Evolutionary conservation across 2,329 filamentous ascomycete species (phyloP).

Genomic region (Trichoderma endophyticum): DNA sequence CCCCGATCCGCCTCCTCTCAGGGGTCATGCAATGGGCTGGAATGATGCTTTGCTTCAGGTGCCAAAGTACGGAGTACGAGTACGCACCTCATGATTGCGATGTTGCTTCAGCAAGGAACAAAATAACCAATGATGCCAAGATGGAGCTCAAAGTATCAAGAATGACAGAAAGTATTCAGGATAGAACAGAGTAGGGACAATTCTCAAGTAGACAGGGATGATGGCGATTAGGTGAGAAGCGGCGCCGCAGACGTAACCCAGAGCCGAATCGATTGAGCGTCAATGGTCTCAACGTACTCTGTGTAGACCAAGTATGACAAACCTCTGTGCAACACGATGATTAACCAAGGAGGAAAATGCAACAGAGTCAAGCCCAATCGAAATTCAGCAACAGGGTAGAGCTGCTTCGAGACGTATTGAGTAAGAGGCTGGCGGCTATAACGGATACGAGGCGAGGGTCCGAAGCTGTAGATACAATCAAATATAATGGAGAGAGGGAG

Average conservation of each 20-base stretch:
- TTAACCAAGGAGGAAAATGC: neutral
- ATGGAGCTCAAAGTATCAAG: neutral
- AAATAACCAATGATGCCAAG: neutral
- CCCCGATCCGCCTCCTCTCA: neutral
- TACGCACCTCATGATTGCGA: constrained; percentile 20
- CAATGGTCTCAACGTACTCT: neutral
- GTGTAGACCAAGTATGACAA: neutral
- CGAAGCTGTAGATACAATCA: neutral
- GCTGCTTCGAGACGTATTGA: neutral
- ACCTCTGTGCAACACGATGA: neutral
- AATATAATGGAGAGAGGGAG: neutral
- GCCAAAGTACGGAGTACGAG: neutral
- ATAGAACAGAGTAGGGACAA: neutral
- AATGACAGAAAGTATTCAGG: neutral
- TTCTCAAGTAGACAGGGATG: neutral
- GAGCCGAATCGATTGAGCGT: neutral
- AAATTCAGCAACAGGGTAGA: neutral
- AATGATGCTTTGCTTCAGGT: neutral
- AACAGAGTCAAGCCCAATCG: neutral
- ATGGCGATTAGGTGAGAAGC: neutral
- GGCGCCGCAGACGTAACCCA: neutral
- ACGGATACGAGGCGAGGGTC: neutral
- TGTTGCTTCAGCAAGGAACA: neutral
- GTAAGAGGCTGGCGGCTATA: neutral
- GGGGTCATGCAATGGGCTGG: neutral